A percentile compares a stretch with the other conserved stretches of the same genome.
Conservation (phyloP, 1,284 basidiomycete genomes). For the Pterula multifida region DNA sequence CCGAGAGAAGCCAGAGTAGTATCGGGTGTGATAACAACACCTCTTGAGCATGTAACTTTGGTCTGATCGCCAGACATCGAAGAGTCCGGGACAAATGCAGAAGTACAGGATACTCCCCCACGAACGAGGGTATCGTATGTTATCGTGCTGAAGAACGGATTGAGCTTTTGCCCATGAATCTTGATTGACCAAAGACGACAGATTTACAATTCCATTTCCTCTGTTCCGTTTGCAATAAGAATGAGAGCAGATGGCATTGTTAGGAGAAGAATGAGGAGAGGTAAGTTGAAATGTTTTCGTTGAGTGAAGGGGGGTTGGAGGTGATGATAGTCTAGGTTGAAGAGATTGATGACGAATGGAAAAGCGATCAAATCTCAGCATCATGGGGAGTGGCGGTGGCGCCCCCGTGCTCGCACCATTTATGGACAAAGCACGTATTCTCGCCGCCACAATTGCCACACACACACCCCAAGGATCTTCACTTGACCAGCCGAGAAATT, state of each 20-base stretch:
- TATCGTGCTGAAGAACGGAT: conserved; percentile 46
- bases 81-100: conserved; percentile 47
- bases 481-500: too few species aligned
- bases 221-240: conserved; percentile 80
- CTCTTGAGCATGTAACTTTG: conserved; percentile 56
- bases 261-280: too few species aligned
- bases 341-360: too few species aligned
- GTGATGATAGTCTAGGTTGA: too few species aligned
- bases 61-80: conserved; percentile 15
- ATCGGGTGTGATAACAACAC: conserved; percentile 66
- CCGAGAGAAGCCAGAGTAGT: conserved; percentile 32
- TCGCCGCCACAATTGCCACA: too few species aligned
- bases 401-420: too few species aligned
- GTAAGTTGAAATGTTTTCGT: too few species aligned
- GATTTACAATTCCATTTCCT: conserved; percentile 80
- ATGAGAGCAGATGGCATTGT: conserved; percentile 45
- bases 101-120: conserved; percentile 51
- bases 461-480: too few species aligned
- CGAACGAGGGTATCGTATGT: conserved; percentile 72
- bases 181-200: neutral
- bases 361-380: too few species aligned
- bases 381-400: too few species aligned
- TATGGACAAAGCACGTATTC: too few species aligned
- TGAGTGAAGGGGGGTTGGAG: too few species aligned
- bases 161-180: neutral